Base-by-base conservation (phyloP, 257 asterid species). In the Coffea eugenioides region DNA sequence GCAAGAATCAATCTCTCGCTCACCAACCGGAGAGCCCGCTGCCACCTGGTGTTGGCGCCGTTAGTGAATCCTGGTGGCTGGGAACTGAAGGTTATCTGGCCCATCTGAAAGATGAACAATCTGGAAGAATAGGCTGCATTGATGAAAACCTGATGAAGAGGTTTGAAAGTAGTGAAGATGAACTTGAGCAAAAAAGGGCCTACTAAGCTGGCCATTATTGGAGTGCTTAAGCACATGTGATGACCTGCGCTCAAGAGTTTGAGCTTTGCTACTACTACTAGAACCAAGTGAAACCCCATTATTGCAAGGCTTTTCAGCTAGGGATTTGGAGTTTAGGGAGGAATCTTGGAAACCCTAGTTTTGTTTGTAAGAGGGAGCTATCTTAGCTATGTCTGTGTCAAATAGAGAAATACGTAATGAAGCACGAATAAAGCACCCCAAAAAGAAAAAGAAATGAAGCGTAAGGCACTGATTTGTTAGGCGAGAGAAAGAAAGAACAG, bases 81-180 rank as follows among this genome's bases (percentile, higher is more conserved):
- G 54, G 80, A 20, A 41, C 78, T 80, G 21, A 79, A 74, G 4
- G 82, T 82, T 5, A 93, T 91, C 48, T 82, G 94, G 23, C 89
- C 81, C 86, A 88, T 75, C 70, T 89, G 97, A 65, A 93, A 90
- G 78, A 85, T 62, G 79, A 93, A 93, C 46, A 91, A 88, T 25
- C 90, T 77, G 8, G 86, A 0, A 14, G 88, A 77, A 25, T 79
- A 59, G 12, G 69, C 41, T 36, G 85, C 66, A 48, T 85, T 83
- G 3, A 34, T 68, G 82, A 77, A 82, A 73, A 83, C 81, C 43
- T 88, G 85, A 4, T 78, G 87, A 4, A 91, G 80, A 4, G 95
- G 91, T 43, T 80, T 84, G 65, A 90, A 82, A 10, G 82, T 72
- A 12, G 80, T 76, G 79, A 90, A 88, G 43, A 86, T 77, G 64